Percentiles rank a stretch among this genome's conserved stretches.
phyloP scores from a whole-genome alignment of 2,329 filamentous ascomycete species.

The Hypocreales sp. region DNA sequence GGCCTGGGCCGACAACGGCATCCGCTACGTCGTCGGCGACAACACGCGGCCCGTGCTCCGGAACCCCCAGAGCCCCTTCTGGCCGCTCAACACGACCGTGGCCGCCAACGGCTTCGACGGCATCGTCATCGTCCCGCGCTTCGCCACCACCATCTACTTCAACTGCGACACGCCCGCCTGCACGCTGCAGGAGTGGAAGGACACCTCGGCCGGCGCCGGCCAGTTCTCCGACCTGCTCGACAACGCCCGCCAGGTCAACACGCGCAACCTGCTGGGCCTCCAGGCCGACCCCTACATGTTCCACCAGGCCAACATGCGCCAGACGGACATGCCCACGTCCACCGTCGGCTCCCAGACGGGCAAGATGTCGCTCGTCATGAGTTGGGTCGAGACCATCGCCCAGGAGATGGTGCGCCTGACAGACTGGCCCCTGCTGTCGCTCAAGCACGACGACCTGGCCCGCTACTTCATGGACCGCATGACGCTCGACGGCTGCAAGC shows the following conservation, averaged over 20 bases:
- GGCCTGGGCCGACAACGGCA: constrained; percentile 44
- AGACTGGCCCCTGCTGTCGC: constrained; percentile 9
- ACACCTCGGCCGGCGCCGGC: constrained; percentile 39
- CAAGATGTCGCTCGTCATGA: constrained; percentile 36
- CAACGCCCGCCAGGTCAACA: constrained; percentile 34
- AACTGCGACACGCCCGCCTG: constrained; percentile 43
- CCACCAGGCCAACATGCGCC: constrained; percentile 46
- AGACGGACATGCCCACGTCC: constrained; percentile 27
- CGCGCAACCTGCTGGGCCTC: constrained; percentile 39
- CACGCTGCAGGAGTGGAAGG: constrained; percentile 43
- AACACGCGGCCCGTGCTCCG: constrained; percentile 41
- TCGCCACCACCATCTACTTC: constrained; percentile 48
- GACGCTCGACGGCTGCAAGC: constrained; percentile 34
- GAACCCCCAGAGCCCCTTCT: constrained; percentile 35
- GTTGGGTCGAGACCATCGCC: constrained; percentile 37
- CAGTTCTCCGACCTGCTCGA: constrained; percentile 34
- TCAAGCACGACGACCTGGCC: constrained; percentile 29
- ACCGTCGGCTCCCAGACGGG: constrained; percentile 30
- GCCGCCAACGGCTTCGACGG: constrained; percentile 37
- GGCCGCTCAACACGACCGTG: constrained; percentile 36
- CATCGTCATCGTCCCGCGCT: constrained; percentile 41
- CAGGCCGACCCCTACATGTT: constrained; percentile 43
- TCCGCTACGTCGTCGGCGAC: constrained; percentile 45
- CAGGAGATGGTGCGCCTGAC: constrained; percentile 35
- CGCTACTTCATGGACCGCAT: constrained; percentile 34